These are phyloP conservation scores for Aquilaria sinensis DNA, from an alignment of 345 rosid genomes.

Conservation along the genomic window DNA sequence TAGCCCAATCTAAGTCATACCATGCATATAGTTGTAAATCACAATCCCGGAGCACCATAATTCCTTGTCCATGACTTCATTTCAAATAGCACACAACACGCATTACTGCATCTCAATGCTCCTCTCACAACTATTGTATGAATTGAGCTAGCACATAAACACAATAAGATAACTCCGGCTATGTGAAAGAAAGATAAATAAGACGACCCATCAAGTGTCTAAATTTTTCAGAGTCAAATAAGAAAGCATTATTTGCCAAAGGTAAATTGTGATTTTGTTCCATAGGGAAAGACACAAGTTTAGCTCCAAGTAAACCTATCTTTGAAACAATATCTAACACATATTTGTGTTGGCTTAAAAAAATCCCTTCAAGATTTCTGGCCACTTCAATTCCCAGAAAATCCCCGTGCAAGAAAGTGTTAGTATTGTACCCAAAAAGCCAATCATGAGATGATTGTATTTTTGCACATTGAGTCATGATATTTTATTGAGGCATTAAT, in stretches of 20 bases:
- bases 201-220: constrained; percentile 1
- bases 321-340: constrained; percentile 7
- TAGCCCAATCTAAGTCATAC: too few species aligned
- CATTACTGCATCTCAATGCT: too few species aligned
- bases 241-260: not conserved
- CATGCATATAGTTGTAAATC: too few species aligned
- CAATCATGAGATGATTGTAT: too few species aligned
- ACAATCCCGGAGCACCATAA: too few species aligned
- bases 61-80: too few species aligned
- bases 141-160: not conserved
- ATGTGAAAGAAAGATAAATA: not conserved
- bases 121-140: not conserved
- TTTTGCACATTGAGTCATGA: too few species aligned
- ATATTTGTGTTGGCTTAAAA: constrained; percentile 9
- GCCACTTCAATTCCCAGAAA: constrained; percentile 10
- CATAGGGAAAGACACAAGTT: not conserved
- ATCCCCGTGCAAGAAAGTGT: not conserved
- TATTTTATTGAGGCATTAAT: too few species aligned
- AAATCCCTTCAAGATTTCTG: constrained; percentile 1
- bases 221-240: not conserved
- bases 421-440: too few species aligned
- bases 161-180: constrained; percentile 1
- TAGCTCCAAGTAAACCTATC: constrained; percentile 5
- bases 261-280: constrained; percentile 15
- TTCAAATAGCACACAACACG: too few species aligned